These are phyloP conservation scores for Aspergillus campestris DNA, from an alignment of 495 filamentous ascomycete genomes.

Conservation along the genomic window DNA sequence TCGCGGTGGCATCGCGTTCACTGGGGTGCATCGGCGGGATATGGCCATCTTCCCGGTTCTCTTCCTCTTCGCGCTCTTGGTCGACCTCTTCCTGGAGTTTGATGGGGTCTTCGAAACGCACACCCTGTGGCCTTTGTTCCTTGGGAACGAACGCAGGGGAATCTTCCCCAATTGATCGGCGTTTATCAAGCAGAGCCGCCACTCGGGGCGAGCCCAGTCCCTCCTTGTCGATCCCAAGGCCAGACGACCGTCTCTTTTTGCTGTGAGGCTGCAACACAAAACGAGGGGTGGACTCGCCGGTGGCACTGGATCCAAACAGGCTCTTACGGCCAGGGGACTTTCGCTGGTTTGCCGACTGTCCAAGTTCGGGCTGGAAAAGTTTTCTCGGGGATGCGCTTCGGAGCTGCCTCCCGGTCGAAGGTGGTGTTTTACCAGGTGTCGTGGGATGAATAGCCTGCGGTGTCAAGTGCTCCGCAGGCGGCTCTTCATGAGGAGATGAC, in stretches of 20 bases:
- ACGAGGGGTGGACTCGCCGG: conserved; percentile 52
- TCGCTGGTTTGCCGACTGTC: conserved; percentile 28
- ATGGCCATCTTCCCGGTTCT: conserved; percentile 51
- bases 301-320: conserved; percentile 52
- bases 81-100: conserved; percentile 63
- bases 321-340: conserved; percentile 32
- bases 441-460: conserved; percentile 41
- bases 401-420: conserved; percentile 36
- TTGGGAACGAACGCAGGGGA: conserved; percentile 54
- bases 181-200: conserved; percentile 61
- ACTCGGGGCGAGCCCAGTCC: conserved; percentile 75
- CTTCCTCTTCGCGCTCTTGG: conserved; percentile 54
- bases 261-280: conserved; percentile 58
- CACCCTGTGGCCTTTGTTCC: conserved; percentile 30
- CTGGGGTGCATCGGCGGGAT: conserved; percentile 42
- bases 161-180: conserved; percentile 61
- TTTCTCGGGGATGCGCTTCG: conserved; percentile 46
- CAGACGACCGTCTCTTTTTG: conserved; percentile 51
- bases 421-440: conserved; percentile 46
- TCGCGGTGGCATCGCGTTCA: conserved; percentile 53
- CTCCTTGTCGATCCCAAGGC: conserved; percentile 63
- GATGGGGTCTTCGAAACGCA: conserved; percentile 60
- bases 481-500: conserved; percentile 33
- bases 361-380: conserved; percentile 42
- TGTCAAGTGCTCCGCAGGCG: conserved; percentile 42